These are phyloP conservation scores for Spinacia oleracea DNA, from an alignment of 179 eudicot species.

Conservation along the genomic window DNA sequence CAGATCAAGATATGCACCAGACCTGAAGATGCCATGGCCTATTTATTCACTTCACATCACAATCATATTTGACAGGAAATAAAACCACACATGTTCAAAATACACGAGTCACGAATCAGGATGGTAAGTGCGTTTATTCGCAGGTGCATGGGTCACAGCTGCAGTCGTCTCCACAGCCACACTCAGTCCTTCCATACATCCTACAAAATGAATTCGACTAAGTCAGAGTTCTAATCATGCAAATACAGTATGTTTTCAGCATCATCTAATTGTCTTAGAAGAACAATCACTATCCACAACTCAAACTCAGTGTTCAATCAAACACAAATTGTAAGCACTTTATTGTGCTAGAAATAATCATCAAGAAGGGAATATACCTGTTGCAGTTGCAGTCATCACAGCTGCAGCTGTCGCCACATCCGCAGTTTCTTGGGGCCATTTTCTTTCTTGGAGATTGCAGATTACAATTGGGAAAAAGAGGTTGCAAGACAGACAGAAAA, in stretches of 20 bases:
- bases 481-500: too few relatives aligned
- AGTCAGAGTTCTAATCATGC: neutral
- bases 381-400: constrained; percentile 43
- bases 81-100: constrained; percentile 1
- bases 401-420: constrained; percentile 52
- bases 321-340: neutral
- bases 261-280: neutral
- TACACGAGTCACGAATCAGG: too few relatives aligned
- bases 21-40: too few relatives aligned
- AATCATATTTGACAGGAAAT: neutral
- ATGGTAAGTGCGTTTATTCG: constrained; percentile 5
- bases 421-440: constrained; percentile 53
- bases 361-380: constrained; percentile 21
- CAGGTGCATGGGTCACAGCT: constrained; percentile 61
- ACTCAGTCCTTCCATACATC: too few relatives aligned
- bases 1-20: constrained; percentile 1
- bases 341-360: neutral
- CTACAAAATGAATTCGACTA: constrained; percentile 23
- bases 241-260: neutral
- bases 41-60: too few relatives aligned
- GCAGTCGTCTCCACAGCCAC: constrained; percentile 68
- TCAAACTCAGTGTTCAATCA: neutral
- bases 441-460: constrained; percentile 23
- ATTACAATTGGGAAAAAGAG: constrained; percentile 6
- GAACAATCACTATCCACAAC: too few relatives aligned